Percentiles rank a stretch among this genome's conserved stretches.
Evolutionary conservation across 169 alveolate genomes (phyloP).

Genomic region (Plasmodium falciparum): DNA sequence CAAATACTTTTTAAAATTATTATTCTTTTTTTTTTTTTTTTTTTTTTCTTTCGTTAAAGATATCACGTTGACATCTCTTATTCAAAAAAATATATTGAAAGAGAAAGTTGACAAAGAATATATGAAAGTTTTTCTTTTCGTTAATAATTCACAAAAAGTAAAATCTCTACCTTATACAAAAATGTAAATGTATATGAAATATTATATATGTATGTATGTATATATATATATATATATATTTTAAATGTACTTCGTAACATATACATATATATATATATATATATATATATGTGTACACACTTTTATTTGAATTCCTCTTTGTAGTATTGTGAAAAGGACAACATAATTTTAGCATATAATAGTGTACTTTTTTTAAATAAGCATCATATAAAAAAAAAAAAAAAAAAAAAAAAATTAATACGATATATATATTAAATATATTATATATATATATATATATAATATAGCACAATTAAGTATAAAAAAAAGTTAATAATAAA

Average conservation of each 20-base stretch:
- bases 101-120: constrained; percentile 30
- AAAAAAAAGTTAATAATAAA: not conserved
- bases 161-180: not conserved
- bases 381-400: not conserved
- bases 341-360: constrained; percentile 30
- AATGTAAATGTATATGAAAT: not conserved
- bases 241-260: not conserved
- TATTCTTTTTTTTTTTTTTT: not conserved
- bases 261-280: not conserved
- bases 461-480: not conserved
- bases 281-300: not conserved
- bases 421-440: not conserved
- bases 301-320: not conserved
- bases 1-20: not conserved
- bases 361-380: constrained; percentile 9
- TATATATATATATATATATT: not conserved
- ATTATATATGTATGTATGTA: too few relatives aligned
- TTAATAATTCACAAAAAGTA: constrained; percentile 65
- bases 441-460: constrained; percentile 1
- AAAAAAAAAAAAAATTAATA: not conserved
- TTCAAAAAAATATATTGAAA: constrained; percentile 19
- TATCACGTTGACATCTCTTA: constrained; percentile 2
- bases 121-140: constrained; percentile 24
- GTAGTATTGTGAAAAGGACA: constrained; percentile 61
- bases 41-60: constrained; percentile 25